Evolutionary conservation across 495 filamentous ascomycete genomes (phyloP).

Genomic region (Gamarada debralockiae): DNA sequence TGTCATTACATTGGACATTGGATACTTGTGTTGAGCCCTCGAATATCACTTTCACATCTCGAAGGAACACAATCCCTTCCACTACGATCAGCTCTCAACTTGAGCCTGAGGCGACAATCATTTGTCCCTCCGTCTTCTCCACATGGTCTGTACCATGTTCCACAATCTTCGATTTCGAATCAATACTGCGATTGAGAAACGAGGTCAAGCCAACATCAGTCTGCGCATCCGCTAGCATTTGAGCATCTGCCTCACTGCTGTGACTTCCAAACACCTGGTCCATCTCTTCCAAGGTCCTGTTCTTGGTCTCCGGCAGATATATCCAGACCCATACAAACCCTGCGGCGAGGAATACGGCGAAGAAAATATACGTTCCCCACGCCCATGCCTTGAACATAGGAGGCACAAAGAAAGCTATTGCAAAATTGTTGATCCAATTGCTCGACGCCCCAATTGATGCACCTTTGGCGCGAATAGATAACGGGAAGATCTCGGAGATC

Average conservation of each 20-base stretch:
- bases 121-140: too few species aligned
- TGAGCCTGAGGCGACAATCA: too few species aligned
- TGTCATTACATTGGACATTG: too few species aligned
- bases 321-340: slow-evolving; percentile 25
- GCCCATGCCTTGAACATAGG: slow-evolving; percentile 19
- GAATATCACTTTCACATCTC: too few species aligned
- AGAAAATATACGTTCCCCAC: slow-evolving; percentile 29
- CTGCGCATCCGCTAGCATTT: slow-evolving; percentile 17
- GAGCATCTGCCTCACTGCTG: slow-evolving; percentile 33
- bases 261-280: slow-evolving; percentile 37
- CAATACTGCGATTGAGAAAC: too few species aligned
- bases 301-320: slow-evolving; percentile 28
- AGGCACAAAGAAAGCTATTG: slow-evolving; percentile 20
- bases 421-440: slow-evolving; percentile 29
- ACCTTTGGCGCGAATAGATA: slow-evolving; percentile 55
- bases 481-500: slow-evolving; percentile 59
- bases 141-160: too few species aligned
- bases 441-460: slow-evolving; percentile 20
- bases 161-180: too few species aligned
- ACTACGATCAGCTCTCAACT: too few species aligned
- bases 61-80: too few species aligned
- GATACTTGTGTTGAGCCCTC: too few species aligned
- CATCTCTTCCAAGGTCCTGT: slow-evolving; percentile 26
- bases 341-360: slow-evolving; percentile 20
- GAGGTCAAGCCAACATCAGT: slow-evolving; percentile 19